Evolutionary conservation across 768 basidiomycete genomes (phyloP), one percentile per base, ranked within the genome.

Genomic region (Mycena olivaceomarginata): DNA sequence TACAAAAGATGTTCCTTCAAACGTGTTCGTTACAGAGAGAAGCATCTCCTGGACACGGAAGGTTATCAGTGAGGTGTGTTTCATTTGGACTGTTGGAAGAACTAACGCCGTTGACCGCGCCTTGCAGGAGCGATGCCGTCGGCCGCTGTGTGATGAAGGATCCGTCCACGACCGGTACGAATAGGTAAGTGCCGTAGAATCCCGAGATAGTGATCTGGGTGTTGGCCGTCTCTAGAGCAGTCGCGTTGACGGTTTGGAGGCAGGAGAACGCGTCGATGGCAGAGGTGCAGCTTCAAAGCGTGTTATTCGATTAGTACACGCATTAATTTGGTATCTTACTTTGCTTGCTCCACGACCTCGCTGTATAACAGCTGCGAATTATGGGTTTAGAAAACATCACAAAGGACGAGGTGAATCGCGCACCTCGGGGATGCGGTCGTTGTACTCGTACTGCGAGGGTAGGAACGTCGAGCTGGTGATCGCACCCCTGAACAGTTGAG

Each of bases 131-230:
- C 2, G 85, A 82, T 56, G 81, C 67, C 1, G 83, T 85, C 2
- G 87, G 85, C 10, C 82, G 81, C 70, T 86, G 85, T 8, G 79
- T 72, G 22, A 87, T 86, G 74, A 87, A 82, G 0, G 81, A 66
- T 5, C 85, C 86, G 56, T 87, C 87, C 2, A 88, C 83, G 31
- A 88, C 86, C 2, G 87, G 87, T 10, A 83, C 82, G 45, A 85
- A 82, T n/a, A 59, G 11, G 12, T 25, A 59, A 4, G 68, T 69
- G 12, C 68, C 84, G 60, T 79, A 85, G 72, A 85, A 84, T 18
- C 81, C 85, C 2, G n/a, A 56, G 5, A 37, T 18, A 40, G 78
- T 83, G 48, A 87, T 80, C 3, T 80, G 59, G 20, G 56, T 75
- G 77, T 87, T 88, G 56, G 80, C 70, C 4, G 77, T 75, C 43